Percentiles rank a stretch among this genome's conserved stretches.
Evolutionary conservation across 352 stramenopile species (phyloP).

Genomic region (Globisporangium mamillatum): DNA sequence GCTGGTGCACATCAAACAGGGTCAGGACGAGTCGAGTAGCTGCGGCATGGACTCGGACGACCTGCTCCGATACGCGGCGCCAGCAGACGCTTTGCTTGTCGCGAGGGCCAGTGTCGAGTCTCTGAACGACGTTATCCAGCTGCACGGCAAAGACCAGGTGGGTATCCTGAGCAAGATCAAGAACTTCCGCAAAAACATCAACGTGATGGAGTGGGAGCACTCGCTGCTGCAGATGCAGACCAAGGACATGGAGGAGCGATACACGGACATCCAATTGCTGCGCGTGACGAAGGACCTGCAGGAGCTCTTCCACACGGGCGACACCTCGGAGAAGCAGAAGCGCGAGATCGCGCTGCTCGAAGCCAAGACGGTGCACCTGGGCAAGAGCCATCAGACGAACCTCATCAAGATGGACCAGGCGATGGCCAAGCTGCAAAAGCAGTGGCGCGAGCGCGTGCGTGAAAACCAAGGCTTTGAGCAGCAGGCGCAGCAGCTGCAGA

Average conservation of each 20-base stretch:
- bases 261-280: slow-evolving; percentile 92
- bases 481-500: slow-evolving; percentile 76
- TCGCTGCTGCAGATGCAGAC: slow-evolving; percentile 74
- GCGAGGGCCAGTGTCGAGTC: slow-evolving; percentile 72
- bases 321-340: slow-evolving; percentile 77
- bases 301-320: slow-evolving; percentile 84
- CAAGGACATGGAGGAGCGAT: slow-evolving; percentile 88
- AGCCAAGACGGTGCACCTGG: slow-evolving; percentile 64
- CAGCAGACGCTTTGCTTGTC: slow-evolving; percentile 66
- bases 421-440: slow-evolving; percentile 44
- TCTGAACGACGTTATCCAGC: slow-evolving; percentile 85
- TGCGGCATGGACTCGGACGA: slow-evolving; percentile 53
- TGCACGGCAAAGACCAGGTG: slow-evolving; percentile 87
- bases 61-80: slow-evolving; percentile 19
- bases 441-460: slow-evolving; percentile 60
- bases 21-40: slow-evolving; percentile 83
- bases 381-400: slow-evolving; percentile 55
- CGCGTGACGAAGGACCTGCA: slow-evolving; percentile 93
- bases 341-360: slow-evolving; percentile 71
- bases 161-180: slow-evolving; percentile 86
- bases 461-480: slow-evolving; percentile 83
- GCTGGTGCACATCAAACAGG: slow-evolving; percentile 89
- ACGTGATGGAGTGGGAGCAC: slow-evolving; percentile 93
- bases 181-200: slow-evolving; percentile 93
- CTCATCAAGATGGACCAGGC: slow-evolving; percentile 63